A percentile compares a stretch with the other conserved stretches of the same genome.
These are phyloP conservation scores for Citrus hindsii DNA, from an alignment of 345 rosid genomes.

Conservation along the genomic window DNA sequence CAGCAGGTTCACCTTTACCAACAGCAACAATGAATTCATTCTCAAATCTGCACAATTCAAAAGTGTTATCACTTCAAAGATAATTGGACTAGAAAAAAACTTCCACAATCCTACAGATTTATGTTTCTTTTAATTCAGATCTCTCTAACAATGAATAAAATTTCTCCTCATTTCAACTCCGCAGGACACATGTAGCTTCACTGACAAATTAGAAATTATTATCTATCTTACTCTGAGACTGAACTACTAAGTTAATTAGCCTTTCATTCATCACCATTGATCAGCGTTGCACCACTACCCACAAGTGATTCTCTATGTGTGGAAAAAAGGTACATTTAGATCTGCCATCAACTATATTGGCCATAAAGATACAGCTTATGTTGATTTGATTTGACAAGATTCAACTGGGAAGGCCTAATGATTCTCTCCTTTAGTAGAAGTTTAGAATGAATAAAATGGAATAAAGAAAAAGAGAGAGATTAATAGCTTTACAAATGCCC, in stretches of 20 bases:
- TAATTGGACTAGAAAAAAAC: background rate
- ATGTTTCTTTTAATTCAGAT: background rate
- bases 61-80: background rate
- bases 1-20: slow-evolving; percentile 94
- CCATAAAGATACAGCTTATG: too few relatives aligned
- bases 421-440: too few relatives aligned
- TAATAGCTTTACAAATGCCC: too few relatives aligned
- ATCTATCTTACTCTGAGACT: background rate
- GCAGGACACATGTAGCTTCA: background rate
- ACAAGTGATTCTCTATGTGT: background rate
- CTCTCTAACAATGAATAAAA: background rate
- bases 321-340: too few relatives aligned
- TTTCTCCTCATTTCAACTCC: background rate
- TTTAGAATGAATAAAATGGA: too few relatives aligned
- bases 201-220: background rate
- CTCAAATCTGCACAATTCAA: slow-evolving; percentile 46
- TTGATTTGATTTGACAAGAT: too few relatives aligned
- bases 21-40: slow-evolving; percentile 72
- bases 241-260: background rate
- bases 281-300: background rate
- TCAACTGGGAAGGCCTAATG: too few relatives aligned
- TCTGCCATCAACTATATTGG: too few relatives aligned
- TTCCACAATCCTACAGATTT: background rate
- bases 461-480: too few relatives aligned
- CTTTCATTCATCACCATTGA: background rate